These are phyloP conservation scores for Colletotrichum sp. DNA, from an alignment of 2,329 filamentous ascomycete genomes.

Conservation along the genomic window DNA sequence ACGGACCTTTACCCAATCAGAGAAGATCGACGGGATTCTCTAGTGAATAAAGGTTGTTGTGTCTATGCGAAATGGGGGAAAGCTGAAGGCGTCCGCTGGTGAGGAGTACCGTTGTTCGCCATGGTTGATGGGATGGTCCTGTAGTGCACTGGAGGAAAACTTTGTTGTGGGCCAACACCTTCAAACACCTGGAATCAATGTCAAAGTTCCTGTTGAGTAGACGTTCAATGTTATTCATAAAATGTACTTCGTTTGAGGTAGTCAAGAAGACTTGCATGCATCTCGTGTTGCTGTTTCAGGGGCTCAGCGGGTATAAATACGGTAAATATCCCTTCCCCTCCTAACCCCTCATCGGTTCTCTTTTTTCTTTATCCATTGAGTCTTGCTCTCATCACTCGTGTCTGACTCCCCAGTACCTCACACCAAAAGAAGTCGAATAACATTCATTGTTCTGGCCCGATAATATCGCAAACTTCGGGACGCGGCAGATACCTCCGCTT, in stretches of 20 bases:
- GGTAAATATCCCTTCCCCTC: neutral
- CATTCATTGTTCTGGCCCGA: neutral
- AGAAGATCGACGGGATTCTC: neutral
- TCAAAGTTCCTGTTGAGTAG: neutral
- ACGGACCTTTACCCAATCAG: neutral
- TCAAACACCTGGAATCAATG: neutral
- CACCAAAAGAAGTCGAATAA: accelerated
- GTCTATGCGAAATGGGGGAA: neutral
- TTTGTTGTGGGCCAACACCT: neutral
- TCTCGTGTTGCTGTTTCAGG: neutral
- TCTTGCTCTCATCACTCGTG: neutral
- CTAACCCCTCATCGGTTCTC: neutral
- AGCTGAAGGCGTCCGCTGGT: accelerated
- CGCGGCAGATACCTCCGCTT: neutral
- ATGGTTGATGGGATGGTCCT: neutral
- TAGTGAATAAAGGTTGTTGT: accelerated
- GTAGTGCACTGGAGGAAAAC: accelerated
- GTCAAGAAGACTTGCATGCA: neutral
- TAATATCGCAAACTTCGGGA: neutral
- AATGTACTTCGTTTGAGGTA: neutral
- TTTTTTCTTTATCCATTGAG: neutral
- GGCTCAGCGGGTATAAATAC: neutral
- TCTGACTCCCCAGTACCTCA: accelerated
- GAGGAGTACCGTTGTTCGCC: neutral
- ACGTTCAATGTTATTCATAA: neutral